These are phyloP conservation scores for Trichothecium roseum DNA, from an alignment of 2,329 filamentous ascomycete genomes.

Conservation along the genomic window DNA sequence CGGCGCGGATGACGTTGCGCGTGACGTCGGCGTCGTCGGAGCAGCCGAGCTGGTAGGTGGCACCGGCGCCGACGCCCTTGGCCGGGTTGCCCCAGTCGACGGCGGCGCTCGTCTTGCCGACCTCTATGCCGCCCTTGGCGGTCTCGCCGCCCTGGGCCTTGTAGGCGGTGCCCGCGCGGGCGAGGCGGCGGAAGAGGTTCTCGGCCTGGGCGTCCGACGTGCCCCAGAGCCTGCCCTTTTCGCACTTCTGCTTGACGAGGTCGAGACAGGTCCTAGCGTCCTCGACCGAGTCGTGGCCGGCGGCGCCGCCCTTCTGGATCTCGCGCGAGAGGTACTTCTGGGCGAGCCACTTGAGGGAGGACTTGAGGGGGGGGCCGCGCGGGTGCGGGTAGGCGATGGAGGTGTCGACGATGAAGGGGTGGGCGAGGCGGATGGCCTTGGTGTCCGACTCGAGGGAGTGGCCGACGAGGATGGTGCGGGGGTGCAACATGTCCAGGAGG, in stretches of 20 bases:
- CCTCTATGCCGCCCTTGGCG: constrained; percentile 43
- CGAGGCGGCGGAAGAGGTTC: constrained; percentile 79
- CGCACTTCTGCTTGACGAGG: constrained; percentile 89
- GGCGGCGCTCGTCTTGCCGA: constrained; percentile 58
- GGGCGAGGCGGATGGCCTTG: constrained; percentile 72
- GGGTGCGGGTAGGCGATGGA: constrained; percentile 84
- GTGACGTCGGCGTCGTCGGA: constrained; percentile 48
- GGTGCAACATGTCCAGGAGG: constrained; percentile 61
- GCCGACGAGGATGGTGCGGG: constrained; percentile 64
- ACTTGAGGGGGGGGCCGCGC: constrained; percentile 79
- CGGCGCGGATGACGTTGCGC: constrained; percentile 43
- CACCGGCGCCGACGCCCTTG: constrained; percentile 45
- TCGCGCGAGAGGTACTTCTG: constrained; percentile 78
- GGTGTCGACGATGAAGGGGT: constrained; percentile 91
- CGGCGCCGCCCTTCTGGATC: constrained; percentile 70
- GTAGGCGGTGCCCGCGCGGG: constrained; percentile 50
- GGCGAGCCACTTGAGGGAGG: constrained; percentile 78
- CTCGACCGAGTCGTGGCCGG: constrained; percentile 84
- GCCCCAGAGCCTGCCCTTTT: constrained; percentile 82
- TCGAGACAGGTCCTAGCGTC: constrained; percentile 87
- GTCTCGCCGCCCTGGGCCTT: constrained; percentile 48
- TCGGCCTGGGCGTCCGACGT: constrained; percentile 69
- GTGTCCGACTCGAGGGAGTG: constrained; percentile 79
- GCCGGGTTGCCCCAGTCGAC: constrained; percentile 83
- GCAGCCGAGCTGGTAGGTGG: constrained; percentile 47